These are phyloP conservation scores for Phlegmacium glaucopus DNA, from an alignment of 768 basidiomycete species.

Conservation along the genomic window DNA sequence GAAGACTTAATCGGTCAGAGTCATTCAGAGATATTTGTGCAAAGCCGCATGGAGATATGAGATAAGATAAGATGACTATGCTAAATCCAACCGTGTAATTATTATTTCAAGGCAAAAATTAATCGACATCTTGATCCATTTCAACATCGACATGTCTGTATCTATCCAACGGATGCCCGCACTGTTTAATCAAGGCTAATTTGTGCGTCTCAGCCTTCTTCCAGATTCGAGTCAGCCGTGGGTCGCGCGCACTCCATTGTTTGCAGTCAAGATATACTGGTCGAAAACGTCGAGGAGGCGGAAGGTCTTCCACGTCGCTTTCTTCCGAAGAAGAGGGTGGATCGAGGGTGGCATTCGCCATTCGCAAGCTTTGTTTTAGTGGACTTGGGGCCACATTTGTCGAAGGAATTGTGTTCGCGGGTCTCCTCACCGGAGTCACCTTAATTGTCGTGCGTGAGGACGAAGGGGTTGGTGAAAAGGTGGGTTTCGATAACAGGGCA, in stretches of 20 bases:
- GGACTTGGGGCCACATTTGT: neutral
- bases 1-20: neutral
- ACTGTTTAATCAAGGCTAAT: neutral
- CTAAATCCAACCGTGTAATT: too few species aligned
- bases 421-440: slow-evolving; percentile 1
- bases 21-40: neutral
- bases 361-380: slow-evolving; percentile 1
- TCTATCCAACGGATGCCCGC: neutral
- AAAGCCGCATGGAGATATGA: neutral
- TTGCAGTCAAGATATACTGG: slow-evolving; percentile 47
- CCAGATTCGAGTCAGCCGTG: slow-evolving; percentile 28
- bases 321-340: slow-evolving; percentile 18
- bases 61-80: slow-evolving; percentile 10
- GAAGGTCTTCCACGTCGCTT: slow-evolving; percentile 16
- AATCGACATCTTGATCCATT: neutral
- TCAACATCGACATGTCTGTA: neutral
- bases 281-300: slow-evolving; percentile 38
- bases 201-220: slow-evolving; percentile 19
- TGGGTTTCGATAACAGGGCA: neutral
- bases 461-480: neutral
- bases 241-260: slow-evolving; percentile 45
- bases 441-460: neutral
- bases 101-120: too few species aligned
- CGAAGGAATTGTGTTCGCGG: neutral
- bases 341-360: neutral